These are phyloP conservation scores for Margaritispora aquatica DNA, from an alignment of 495 filamentous ascomycete species.

Conservation along the genomic window DNA sequence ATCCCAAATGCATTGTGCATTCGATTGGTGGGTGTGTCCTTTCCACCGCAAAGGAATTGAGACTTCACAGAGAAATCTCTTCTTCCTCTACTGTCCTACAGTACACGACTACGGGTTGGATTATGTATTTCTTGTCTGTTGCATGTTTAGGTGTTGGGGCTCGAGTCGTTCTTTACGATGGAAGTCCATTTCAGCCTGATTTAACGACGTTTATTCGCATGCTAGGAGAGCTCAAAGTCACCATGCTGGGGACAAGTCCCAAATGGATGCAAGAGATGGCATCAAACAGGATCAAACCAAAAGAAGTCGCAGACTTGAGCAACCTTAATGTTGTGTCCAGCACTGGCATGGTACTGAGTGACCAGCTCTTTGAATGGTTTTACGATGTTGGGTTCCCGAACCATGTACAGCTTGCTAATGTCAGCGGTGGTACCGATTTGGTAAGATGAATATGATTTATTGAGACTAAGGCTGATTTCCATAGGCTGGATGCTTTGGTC, in stretches of 20 bases:
- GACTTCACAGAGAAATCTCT: slow-evolving; percentile 49
- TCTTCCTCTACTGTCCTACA: slow-evolving; percentile 40
- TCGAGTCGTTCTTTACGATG: slow-evolving; percentile 64
- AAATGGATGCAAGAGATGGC: slow-evolving; percentile 66
- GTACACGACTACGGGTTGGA: slow-evolving; percentile 59
- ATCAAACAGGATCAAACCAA: slow-evolving; percentile 51
- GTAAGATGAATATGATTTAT: slow-evolving; percentile 27
- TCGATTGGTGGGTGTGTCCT: slow-evolving; percentile 56
- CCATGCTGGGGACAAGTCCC: slow-evolving; percentile 62
- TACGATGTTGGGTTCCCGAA: slow-evolving; percentile 70
- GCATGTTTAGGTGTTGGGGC: slow-evolving; percentile 47
- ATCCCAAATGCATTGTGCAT: slow-evolving; percentile 72
- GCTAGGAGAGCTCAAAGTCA: slow-evolving; percentile 51
- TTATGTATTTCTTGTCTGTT: slow-evolving; percentile 67
- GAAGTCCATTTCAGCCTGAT: slow-evolving; percentile 67
- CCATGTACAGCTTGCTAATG: slow-evolving; percentile 58
- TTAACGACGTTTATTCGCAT: slow-evolving; percentile 51
- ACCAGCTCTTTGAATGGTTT: slow-evolving; percentile 74
- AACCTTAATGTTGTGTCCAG: slow-evolving; percentile 51
- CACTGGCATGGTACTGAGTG: slow-evolving; percentile 75
- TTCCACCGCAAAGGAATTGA: slow-evolving; percentile 52
- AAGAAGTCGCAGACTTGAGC: slow-evolving; percentile 53
- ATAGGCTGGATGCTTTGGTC: slow-evolving; percentile 59
- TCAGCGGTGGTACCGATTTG: slow-evolving; percentile 74
- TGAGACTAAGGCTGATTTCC: background rate